Percentiles rank a stretch among this genome's conserved stretches.
phyloP scores from a whole-genome alignment of 768 basidiomycete genomes.

The Macrolepiota dolichaula region DNA sequence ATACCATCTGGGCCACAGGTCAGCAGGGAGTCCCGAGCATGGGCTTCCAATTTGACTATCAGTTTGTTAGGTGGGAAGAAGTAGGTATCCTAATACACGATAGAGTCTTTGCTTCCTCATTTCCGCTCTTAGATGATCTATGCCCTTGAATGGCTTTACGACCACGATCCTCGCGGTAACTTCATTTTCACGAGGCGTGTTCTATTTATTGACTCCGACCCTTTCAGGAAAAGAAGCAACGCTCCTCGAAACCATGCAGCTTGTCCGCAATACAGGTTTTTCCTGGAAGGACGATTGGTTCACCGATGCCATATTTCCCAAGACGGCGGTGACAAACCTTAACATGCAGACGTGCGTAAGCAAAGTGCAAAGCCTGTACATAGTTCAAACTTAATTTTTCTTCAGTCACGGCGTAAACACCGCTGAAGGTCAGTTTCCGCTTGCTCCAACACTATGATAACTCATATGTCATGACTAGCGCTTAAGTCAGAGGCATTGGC shows the following conservation, averaged over 20 bases:
- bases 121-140: conserved; percentile 26
- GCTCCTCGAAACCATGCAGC: conserved; percentile 38
- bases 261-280: conserved; percentile 34
- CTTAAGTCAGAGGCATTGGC: conserved; percentile 41
- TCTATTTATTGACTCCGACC: background rate
- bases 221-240: conserved; percentile 29
- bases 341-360: conserved; percentile 29
- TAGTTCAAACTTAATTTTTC: background rate
- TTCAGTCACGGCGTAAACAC: conserved; percentile 39
- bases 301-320: conserved; percentile 32
- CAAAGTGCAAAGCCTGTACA: background rate
- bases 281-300: conserved; percentile 42
- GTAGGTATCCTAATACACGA: conserved; percentile 16
- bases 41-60: conserved; percentile 41
- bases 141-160: conserved; percentile 36
- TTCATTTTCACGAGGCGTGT: background rate
- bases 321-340: conserved; percentile 25
- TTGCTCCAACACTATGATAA: background rate
- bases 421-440: conserved; percentile 25
- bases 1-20: conserved; percentile 32
- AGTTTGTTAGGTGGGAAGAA: conserved; percentile 41
- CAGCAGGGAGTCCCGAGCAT: conserved; percentile 31
- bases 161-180: conserved; percentile 34
- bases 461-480: conserved; percentile 17
- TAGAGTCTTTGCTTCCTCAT: background rate